Base-by-base conservation (phyloP, 1,139 yeast species). In the Wickerhamomyces sp. region DNA sequence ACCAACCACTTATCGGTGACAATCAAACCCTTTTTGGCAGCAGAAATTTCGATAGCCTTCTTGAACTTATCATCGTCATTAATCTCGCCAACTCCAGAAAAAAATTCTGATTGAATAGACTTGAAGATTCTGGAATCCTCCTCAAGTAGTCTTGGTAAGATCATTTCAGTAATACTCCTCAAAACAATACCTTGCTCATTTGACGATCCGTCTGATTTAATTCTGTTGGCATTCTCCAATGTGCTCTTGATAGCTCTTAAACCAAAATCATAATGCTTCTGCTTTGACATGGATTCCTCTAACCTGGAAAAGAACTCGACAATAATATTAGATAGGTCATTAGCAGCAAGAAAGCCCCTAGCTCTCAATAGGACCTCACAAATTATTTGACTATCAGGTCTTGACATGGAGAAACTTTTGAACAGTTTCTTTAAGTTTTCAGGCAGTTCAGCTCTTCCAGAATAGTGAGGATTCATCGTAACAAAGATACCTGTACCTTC, bases 401-500 rank as follows among this genome's bases (percentile, higher is more conserved):
- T 63, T 10, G 72, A 69, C 82, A 91, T 80, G 0, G 89, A 73
- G 47, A 86, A 79, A 19, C 80, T 75, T 40, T 94, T 64, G 60
- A 89, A 91, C 26, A 82, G 68, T 50, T 78, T 83, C 54, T 82
- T 84, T 58, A 91, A 62, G 52, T 89, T 91, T 39, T 89, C 96
- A 0, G 98, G 98, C 11, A 91, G 62, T 22, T 70, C 70, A 13
- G 84, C 72, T 57, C 98, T 71, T 0, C 96, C 97, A 17, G 77
- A 78, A 55, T 91, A 91, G 2, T 75, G 83, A 2, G 96, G 97
- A 54, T 91, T 91, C 85, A 88, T 83, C 0, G 98, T 91, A 3
- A 89, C 78, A 54, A 89, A 89, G 0, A 91, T 64, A 0, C 94
- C 95, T 0, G 91, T 70, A 26, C 71, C 72, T 1, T 61, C 55